Base-by-base conservation (phyloP, 148 eudicot genomes). In the Beta vulgaris region DNA sequence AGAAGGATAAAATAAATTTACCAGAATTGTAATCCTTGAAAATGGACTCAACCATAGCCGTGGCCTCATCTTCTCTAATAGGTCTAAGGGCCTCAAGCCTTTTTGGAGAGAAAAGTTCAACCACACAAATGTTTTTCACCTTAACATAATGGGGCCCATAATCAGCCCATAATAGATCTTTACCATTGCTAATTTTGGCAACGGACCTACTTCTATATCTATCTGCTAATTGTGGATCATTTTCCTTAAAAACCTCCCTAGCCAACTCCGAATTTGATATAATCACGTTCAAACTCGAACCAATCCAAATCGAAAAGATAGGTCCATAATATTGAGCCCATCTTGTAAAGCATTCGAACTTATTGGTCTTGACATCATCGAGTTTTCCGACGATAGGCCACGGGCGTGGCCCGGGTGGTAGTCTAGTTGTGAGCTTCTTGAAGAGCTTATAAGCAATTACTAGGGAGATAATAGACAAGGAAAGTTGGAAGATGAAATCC, bases 31-130 rank as follows among this genome's bases (percentile, higher is more conserved):
- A 77, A 72, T 81, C 80, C 18, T 72, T 68, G 72, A 49, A 81
- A 64, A 84, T 81, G 44, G 80, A 75, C 40, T 79, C 78, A 31
- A 84, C 66, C 87, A 84, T 84, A 21, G 82, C 44, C 15, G 71
- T 75, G 67, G 76, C 87, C 73, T 84, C 87, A 68, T 84, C 87
- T 78, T 84, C 87, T 46, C 87, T 68, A 31, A 84, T 81, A 29
- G 79, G 82, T 31, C 84, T 78, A 26, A 84, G 84, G 23, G 80
- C 78, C 53, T 84, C 87, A 68, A 84, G 82, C 43, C 84, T 81
- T 42, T 81, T 84, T 21, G 84, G 75, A 18, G 87, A 81, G 57
- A 84, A 81, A 31, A 84, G 82, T 31, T 84, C 87, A 67, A 76
- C 49, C 3, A 39, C 71, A 63, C 87, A 84, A 23, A 84, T 73